Evolutionary conservation across 768 basidiomycete genomes (phyloP).

Genomic region (Tremella yokohamensis): DNA sequence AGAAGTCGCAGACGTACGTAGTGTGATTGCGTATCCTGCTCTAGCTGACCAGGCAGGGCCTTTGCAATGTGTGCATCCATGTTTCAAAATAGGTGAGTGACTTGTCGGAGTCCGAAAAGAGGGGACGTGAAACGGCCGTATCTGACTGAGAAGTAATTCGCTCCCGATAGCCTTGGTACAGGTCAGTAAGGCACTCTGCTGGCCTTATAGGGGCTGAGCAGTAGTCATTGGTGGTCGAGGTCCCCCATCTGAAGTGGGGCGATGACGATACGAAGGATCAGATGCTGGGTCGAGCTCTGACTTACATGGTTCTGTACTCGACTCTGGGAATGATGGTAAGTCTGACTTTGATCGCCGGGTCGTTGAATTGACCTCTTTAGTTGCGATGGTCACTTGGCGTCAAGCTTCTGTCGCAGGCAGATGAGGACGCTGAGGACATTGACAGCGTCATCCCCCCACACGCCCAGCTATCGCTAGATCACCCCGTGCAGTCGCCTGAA

Average conservation of each 20-base stretch:
- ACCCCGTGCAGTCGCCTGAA: slow-evolving; percentile 36
- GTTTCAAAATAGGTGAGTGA: slow-evolving; percentile 49
- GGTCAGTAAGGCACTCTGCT: slow-evolving; percentile 27
- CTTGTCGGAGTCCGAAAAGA: neutral
- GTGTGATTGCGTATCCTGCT: neutral
- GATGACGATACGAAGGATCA: slow-evolving; percentile 73
- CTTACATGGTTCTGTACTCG: slow-evolving; percentile 69
- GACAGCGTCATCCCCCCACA: slow-evolving; percentile 8
- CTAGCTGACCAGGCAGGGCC: slow-evolving; percentile 24
- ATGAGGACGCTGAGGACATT: slow-evolving; percentile 53
- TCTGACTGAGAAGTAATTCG: slow-evolving; percentile 63
- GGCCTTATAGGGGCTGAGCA: slow-evolving; percentile 6
- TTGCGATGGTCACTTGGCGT: slow-evolving; percentile 92
- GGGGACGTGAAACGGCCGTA: neutral
- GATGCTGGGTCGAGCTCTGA: slow-evolving; percentile 72
- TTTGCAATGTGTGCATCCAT: slow-evolving; percentile 51
- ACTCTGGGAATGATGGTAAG: slow-evolving; percentile 92
- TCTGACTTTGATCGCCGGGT: slow-evolving; percentile 18
- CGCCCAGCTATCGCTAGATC: slow-evolving; percentile 6
- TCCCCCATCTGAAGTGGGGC: slow-evolving; percentile 77
- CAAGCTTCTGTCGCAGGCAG: slow-evolving; percentile 70
- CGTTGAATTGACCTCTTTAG: slow-evolving; percentile 52
- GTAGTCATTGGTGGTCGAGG: slow-evolving; percentile 77
- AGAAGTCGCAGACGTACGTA: slow-evolving; percentile 68
- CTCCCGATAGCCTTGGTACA: slow-evolving; percentile 86